Evolutionary conservation across 2,329 filamentous ascomycete species (phyloP), one percentile per base, ranked within the genome.

Genomic region (Fusarium sambucinum): DNA sequence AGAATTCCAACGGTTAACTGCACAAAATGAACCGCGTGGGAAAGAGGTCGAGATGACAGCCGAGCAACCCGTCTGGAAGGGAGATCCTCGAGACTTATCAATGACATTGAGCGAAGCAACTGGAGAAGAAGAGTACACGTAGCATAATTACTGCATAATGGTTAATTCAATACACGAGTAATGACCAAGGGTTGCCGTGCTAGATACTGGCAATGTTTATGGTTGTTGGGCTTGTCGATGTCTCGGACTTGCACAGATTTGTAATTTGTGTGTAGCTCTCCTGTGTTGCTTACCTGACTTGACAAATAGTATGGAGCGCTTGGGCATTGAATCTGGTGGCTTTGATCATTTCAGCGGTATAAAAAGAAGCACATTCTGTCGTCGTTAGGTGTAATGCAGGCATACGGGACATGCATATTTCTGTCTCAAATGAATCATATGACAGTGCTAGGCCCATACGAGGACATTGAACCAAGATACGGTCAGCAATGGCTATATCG

Each of bases 71-170:
- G 1, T 50, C 1, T 65, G 62, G 62, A 65, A 66, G 42, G 62
- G 61, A 14, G 38, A 65, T 8, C 55, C 19, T 0, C 44, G 62
- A 16, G 62, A 65, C 6, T n/a, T 65, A 17, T 45, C 8, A 9
- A 35, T 65, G 33, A 65, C 62, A 1, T 38, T 65, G 12, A 66
- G 38, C n/a, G 61, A 65, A 14, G 62, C 62, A 9, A 65, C 62
- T 2, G 62, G 46, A n/a, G 37, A 54, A n/a, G 55, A 60, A 41
- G 12, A 45, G 21, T 60, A 66, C 19, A 21, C 0, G 17, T 65
- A 44, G 7, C 2, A n/a, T 16, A 8, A 13, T 2, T n/a, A 30
- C 9, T 59, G 3, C 3, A 16, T 16, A 14, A 29, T 42, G 46
- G 13, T 59, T 37, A 6, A 23, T 23, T n/a, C 3, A 32, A 30